These are phyloP conservation scores for Ustilago hordei DNA, from an alignment of 1,284 basidiomycete genomes.

Conservation along the genomic window DNA sequence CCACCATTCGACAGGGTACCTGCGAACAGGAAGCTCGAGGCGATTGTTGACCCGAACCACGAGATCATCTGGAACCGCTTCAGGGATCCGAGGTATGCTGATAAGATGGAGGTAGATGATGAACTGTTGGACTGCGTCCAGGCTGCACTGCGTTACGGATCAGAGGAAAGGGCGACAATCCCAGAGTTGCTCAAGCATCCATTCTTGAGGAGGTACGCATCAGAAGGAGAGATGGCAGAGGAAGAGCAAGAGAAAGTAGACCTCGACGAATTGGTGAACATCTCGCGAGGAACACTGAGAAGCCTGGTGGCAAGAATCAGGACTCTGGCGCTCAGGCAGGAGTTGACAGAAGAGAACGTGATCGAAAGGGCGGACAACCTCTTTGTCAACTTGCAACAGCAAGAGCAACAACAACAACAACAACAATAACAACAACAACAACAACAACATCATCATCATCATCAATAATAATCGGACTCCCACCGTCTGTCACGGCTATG, in stretches of 20 bases:
- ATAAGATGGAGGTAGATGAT: constrained; percentile 73
- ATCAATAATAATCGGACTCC: constrained; percentile 5
- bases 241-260: constrained; percentile 16
- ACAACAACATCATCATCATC: constrained; percentile 22
- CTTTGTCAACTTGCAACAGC: constrained; percentile 43
- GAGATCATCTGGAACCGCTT: constrained; percentile 81
- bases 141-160: constrained; percentile 78
- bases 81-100: constrained; percentile 73
- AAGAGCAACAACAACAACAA: constrained; percentile 26
- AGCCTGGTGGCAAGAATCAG: constrained; percentile 57
- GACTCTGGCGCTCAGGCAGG: constrained; percentile 50
- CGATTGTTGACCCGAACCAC: constrained; percentile 81
- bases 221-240: constrained; percentile 18
- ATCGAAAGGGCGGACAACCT: constrained; percentile 56
- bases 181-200: constrained; percentile 74
- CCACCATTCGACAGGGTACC: constrained; percentile 90
- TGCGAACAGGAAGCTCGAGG: constrained; percentile 89
- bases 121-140: constrained; percentile 81
- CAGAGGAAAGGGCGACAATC: constrained; percentile 84
- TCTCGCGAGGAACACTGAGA: constrained; percentile 52
- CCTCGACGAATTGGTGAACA: constrained; percentile 46
- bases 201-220: constrained; percentile 65
- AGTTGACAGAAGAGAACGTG: constrained; percentile 61
- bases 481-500: neutral
- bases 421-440: constrained; percentile 21